Conservation (phyloP, 352 stramenopile genomes). For the Globisporangium recalcitrans region DNA sequence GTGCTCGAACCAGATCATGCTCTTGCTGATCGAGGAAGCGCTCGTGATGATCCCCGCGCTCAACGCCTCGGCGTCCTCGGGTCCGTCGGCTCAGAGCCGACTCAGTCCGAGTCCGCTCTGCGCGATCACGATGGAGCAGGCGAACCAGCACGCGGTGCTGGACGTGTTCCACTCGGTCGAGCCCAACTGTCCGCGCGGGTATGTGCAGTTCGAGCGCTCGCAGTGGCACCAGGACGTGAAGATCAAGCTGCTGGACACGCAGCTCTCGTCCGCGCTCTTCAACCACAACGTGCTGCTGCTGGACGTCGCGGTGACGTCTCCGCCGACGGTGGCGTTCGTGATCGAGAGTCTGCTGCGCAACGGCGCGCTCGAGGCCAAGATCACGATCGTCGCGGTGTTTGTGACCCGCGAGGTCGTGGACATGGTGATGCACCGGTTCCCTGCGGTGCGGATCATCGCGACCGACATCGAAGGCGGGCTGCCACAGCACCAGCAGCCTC, state of each 20-base stretch:
- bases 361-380: slow-evolving; percentile 10
- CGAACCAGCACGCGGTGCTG: slow-evolving; percentile 17
- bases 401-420: slow-evolving; percentile 10
- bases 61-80: not conserved
- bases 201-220: slow-evolving; percentile 18
- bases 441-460: slow-evolving; percentile 11
- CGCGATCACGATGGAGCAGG: slow-evolving; percentile 12
- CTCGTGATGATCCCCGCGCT: slow-evolving; percentile 23
- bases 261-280: slow-evolving; percentile 15
- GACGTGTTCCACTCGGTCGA: slow-evolving; percentile 27
- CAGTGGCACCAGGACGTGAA: slow-evolving; percentile 19
- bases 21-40: slow-evolving; percentile 30
- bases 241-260: slow-evolving; percentile 14
- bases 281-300: slow-evolving; percentile 16
- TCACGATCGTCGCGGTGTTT: slow-evolving; percentile 18
- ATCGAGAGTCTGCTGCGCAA: slow-evolving; percentile 16
- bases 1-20: slow-evolving; percentile 30
- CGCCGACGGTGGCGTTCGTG: slow-evolving; percentile 11
- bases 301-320: slow-evolving; percentile 13
- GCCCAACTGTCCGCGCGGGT: slow-evolving; percentile 22
- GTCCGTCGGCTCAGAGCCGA: not conserved
- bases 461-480: slow-evolving; percentile 12
- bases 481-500: not conserved
- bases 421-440: slow-evolving; percentile 12
- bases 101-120: slow-evolving; percentile 3